Percentiles rank a stretch among this genome's conserved stretches.
These are phyloP conservation scores for Penicillium canariense DNA, from an alignment of 495 filamentous ascomycete genomes.

Conservation along the genomic window DNA sequence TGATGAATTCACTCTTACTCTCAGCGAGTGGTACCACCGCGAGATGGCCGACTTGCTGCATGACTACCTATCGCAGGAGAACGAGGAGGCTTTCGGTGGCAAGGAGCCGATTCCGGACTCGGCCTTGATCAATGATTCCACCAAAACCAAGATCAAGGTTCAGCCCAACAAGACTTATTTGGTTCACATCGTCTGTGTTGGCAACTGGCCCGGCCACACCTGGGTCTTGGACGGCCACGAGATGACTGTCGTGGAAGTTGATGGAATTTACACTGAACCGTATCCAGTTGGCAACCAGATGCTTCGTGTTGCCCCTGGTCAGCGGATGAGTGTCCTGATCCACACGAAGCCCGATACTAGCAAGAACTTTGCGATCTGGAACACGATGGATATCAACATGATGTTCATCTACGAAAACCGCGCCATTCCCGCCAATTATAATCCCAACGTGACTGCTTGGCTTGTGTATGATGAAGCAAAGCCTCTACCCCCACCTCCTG, in stretches of 20 bases:
- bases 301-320: slow-evolving; percentile 64
- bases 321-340: slow-evolving; percentile 66
- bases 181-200: slow-evolving; percentile 68
- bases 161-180: slow-evolving; percentile 56
- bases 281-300: slow-evolving; percentile 47
- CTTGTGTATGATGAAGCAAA: slow-evolving; percentile 66
- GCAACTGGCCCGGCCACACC: slow-evolving; percentile 57
- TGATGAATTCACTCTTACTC: slow-evolving; percentile 60
- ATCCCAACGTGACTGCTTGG: slow-evolving; percentile 79
- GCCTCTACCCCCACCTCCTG: slow-evolving; percentile 53
- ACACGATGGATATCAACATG: slow-evolving; percentile 53
- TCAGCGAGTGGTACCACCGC: slow-evolving; percentile 67
- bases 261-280: slow-evolving; percentile 66
- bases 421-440: slow-evolving; percentile 35
- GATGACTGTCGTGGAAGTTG: slow-evolving; percentile 67
- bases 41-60: slow-evolving; percentile 58
- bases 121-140: slow-evolving; percentile 66
- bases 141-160: slow-evolving; percentile 41
- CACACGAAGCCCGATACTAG: slow-evolving; percentile 51
- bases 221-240: slow-evolving; percentile 53
- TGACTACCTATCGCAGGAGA: slow-evolving; percentile 50
- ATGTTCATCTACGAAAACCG: slow-evolving; percentile 47
- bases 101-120: slow-evolving; percentile 66
- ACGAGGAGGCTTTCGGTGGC: slow-evolving; percentile 39
- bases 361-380: slow-evolving; percentile 56